Base-by-base conservation (phyloP, 257 asterid species). In the Misopates orontium region DNA sequence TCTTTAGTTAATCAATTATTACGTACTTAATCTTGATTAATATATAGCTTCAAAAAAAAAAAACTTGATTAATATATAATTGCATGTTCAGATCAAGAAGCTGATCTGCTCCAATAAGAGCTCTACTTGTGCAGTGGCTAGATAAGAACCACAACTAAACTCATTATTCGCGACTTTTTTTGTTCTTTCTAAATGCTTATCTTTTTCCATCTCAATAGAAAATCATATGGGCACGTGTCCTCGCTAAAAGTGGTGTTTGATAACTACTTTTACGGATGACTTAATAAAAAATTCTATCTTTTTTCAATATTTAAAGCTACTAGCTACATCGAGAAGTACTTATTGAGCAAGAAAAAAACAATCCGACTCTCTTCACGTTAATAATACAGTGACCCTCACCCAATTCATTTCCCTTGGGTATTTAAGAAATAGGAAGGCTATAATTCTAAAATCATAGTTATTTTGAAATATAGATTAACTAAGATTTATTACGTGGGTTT, bases 121-220 rank as follows among this genome's bases (percentile, higher is more conserved):
- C 60, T 76, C 68, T 53, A 64, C 12, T 56, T 1, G 13, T 75
- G 85, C 77, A 66, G 77, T 79, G 91, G 79, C 71, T 56, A 56
- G 85, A 82, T 82, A 75, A 79, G 75, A 68, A 73, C 83, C 91
- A 80, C 82, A 66, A 55, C 52, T 21, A 50, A 10, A 51, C 8
- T 13, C n/a, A n/a, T 22, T 25, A 44, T 12, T 67, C 15, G 23
- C 11, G 28, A 62, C 31, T 56, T 64, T 52, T 56, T 61, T 32
- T n/a, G 16, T 56, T 25, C n/a, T 42, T 31, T 41, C 20, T 20
- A 54, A 49, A 59, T 78, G 78, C 84, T 84, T 75, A 80, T 82
- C 88, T 69, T 20, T 50, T 28, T 47, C 69, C 18, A 48, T 15
- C 19, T 63, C 9, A 21, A 60, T 21, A 45, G 31, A 57, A 20